Evolutionary conservation across 768 basidiomycete genomes (phyloP), one percentile per base, ranked within the genome.

Genomic region (Boletus bicolor): DNA sequence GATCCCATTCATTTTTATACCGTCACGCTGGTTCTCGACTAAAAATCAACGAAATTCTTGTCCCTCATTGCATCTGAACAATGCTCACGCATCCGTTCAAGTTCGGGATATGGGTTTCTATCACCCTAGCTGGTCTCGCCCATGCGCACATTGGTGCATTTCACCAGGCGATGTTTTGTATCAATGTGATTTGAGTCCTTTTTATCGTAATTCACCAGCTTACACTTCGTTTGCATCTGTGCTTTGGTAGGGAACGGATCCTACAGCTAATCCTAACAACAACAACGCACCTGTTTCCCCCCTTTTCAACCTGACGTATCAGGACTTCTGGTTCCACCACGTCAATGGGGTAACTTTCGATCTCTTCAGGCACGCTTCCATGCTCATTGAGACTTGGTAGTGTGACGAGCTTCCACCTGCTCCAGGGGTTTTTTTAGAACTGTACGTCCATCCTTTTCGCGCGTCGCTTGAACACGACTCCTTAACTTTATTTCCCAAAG

Each of bases 81-180:
- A 59, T 66, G 54, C 28, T 19, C 17, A 4, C 24, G 4, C 51
- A 17, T 51, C 5, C 52, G n/a, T 35, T 35, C 42, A 41, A 7
- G 7, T 7, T 21, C 3, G n/a, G 41, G 24, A 19, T 41, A 45
- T 63, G 54, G 64, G 30, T 26, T 17, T 44, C 54, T 38, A 28
- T 64, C 5, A 44, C 53, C 41, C 38, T 64, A 9, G 61, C 57
- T 41, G 35, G 52, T 36, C 47, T 66, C 11, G 53, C 44, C 6
- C 21, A 39, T 36, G 64, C 54, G 3, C 64, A 64, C 46, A 17
- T 47, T 0, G 10, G 0, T 38, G 1, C 26, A 5, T 65, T 5
- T 11, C 1, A 21, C 28, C 1, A 0, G 0, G 35, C 17, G 37
- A 58, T 65, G 59, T 64, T 41, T 15, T 24, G 45, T 34, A 0